Percentiles rank a stretch among this genome's conserved stretches.
phyloP scores from a whole-genome alignment of 805 yeast species.

The Monosporozyma aerobia region DNA sequence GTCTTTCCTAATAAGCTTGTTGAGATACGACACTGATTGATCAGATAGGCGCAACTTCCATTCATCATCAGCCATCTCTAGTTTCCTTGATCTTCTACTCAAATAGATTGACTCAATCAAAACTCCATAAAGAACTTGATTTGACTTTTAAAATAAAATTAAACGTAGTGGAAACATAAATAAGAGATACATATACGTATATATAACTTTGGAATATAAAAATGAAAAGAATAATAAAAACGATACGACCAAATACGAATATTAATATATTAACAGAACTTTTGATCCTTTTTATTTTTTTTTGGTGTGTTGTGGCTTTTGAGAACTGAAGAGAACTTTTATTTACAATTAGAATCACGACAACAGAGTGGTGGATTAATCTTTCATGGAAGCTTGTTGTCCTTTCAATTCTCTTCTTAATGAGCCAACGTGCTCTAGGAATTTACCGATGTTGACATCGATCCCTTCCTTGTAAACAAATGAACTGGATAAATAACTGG shows the following conservation, averaged over 20 bases:
- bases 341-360: not conserved
- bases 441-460: slow-evolving; percentile 70
- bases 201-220: not conserved
- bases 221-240: not conserved
- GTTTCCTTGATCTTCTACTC: not conserved
- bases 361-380: not conserved
- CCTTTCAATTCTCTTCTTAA: slow-evolving; percentile 35
- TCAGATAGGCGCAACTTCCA: not conserved
- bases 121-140: not conserved
- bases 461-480: slow-evolving; percentile 74
- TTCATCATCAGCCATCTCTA: not conserved
- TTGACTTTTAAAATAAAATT: not conserved
- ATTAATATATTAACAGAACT: not conserved
- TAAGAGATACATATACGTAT: not conserved
- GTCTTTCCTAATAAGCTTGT: not conserved
- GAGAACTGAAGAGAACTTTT: not conserved
- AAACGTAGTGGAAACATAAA: not conserved
- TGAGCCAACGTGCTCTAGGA: slow-evolving; percentile 58
- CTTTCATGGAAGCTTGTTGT: not conserved
- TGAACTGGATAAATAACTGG: slow-evolving; percentile 73
- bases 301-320: not conserved
- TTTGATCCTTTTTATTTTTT: not conserved
- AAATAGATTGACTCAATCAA: too few species aligned
- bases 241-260: not conserved
- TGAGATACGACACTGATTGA: not conserved